Base-by-base conservation (phyloP, 805 yeast genomes). In the Pichia phayaonensis region DNA sequence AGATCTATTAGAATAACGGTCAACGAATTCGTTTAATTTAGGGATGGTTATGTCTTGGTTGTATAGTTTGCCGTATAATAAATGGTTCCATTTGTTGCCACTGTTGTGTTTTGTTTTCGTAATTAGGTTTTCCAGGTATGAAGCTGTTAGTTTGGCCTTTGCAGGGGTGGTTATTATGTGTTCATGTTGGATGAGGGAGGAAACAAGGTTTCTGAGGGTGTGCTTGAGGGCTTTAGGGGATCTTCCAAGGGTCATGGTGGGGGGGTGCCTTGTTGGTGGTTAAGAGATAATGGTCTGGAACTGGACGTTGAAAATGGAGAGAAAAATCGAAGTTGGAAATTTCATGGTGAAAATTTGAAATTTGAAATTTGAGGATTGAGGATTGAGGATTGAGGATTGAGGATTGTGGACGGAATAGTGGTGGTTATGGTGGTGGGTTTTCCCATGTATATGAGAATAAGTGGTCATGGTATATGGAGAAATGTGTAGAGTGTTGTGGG, bases 151-250 rank as follows among this genome's bases (percentile, higher is more conserved):
- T 63, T 81, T 83, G 45, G 92, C 90, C 65, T 84, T 84, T 26
- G 87, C 85, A 54, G 77, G 78, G 1, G 95, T 86, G 0, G 94
- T 84, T 7, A 79, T 74, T 49, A 86, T 79, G 20, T 84, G 74
- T 58, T 85, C 94, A 58, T 85, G 80, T 64, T 83, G 83, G 36
- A 86, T 72, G 38, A 86, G 66, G 13, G 86, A 81, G 2, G 86
- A 73, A 21, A 80, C 86, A 60, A 85, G 68, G 62, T 86, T 85
- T 57, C 81, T 74, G 61, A 85, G 63, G 47, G 83, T 71, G 27
- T 83, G 80, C 47, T 72, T 73, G 48, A 80, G 71, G 56, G 77
- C 83, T 41, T 79, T 69, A 11, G 76, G 68, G 23, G 74, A 70
- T 59, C 84, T 68, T n/a, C 69, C 69, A 20, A 65, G 53, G 2